Base-by-base conservation (phyloP, 2,329 filamentous ascomycete genomes). In the Claviceps maximensis region DNA sequence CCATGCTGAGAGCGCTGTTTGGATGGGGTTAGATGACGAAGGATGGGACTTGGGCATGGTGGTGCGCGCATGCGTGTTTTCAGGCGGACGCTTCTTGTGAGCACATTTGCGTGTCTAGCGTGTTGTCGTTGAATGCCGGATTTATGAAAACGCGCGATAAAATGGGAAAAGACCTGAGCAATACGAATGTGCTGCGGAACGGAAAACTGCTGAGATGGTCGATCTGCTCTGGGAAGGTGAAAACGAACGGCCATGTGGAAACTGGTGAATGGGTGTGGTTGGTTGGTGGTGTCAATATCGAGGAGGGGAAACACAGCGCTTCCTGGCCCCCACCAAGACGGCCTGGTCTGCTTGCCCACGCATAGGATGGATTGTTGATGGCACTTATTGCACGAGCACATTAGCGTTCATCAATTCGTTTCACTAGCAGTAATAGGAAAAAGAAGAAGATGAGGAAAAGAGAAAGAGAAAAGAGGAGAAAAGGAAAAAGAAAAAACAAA, bases 1-100 rank as follows among this genome's bases (percentile, higher is more conserved):
- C 68, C 68, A 70, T 13, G 51, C 49, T 7, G 52, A 57, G 23
- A 68, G 56, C 33, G 68, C 68, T 7, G 54, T 56, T 40, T 64
- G 65, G 40, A 71, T 65, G 8, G 66, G 68, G 44, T 62, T 61
- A 13, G 13, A n/a, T 2, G 46, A 25, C 12, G 58, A 54, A 15
- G 55, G 53, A 41, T 55, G 61, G 21, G 54, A 57, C 54, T 58
- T 64, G 31, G 59, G 50, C 63, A 67, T 67, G 41, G 53, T 60
- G 25, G 15, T 41, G 38, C 17, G 19, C 10, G 17, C 6, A 19
- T 42, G 19, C 10, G 17, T 6, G 40, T 42, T 10, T 42, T 42
- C 8, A 4, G 31, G 21, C 29, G 25, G 49, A 4, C 23, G 23
- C 19, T 17, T 15, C n/a, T 45, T 27, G 23, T 12, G 42, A 42